Base-by-base conservation (phyloP, 2,329 filamentous ascomycete genomes). In the Fusarium phyllophilum region DNA sequence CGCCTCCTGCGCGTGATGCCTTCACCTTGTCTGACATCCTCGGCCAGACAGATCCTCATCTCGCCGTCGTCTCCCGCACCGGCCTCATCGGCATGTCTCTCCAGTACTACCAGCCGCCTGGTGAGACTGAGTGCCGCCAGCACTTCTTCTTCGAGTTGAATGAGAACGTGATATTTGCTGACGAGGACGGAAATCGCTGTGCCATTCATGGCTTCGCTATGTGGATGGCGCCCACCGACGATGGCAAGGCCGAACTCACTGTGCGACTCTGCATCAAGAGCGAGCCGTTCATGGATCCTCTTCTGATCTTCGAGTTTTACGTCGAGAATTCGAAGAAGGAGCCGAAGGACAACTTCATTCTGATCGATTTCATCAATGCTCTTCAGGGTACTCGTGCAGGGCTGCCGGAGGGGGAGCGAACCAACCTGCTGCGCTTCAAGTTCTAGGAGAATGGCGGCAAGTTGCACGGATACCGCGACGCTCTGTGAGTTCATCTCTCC, bases 1-100 rank as follows among this genome's bases (percentile, higher is more conserved):
- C 66, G 12, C 45, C 68, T 8, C 62, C 68, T 2, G 17, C 8
- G 14, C 46, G 61, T 6, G 57, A 70, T 41, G 41, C n/a, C 2
- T 71, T 71, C 31, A 63, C 38, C 24, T 20, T 67, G 15, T n/a
- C 55, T 3, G 69, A 72, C 17, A 56, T 72, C 8, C 17, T 41
- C 6, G 8, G 36, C 6, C 29, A 57, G 3, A 51, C 45, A 1
- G 46, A 57, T 8, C 39, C 18, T 12, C 57, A 56, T 14, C 54
- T 72, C 26, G 55, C 46, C 0, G 48, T 60, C 0, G 54, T 59
- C 5, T 24, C 57, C 1, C 58, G 68, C 11, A 72, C 54, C 2
- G 62, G 62, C 8, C 8, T 72, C 15, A 15, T 31, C 8, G 39
- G 34, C 6, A 52, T 72, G 41, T 29, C 44, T 7, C 52, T 72